These are phyloP conservation scores for Termitomyces heimii DNA, from an alignment of 768 basidiomycete species.

Conservation along the genomic window DNA sequence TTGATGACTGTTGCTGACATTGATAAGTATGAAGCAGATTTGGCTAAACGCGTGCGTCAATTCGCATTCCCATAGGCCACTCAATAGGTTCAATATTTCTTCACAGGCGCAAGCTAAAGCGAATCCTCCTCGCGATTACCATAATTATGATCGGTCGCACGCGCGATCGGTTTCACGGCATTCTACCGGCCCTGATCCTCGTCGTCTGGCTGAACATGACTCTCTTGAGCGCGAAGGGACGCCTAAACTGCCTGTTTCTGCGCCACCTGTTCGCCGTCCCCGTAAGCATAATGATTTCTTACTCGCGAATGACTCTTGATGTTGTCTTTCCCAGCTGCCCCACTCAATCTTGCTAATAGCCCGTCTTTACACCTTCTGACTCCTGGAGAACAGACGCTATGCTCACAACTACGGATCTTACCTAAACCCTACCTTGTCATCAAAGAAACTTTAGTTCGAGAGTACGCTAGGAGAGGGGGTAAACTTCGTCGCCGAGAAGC, in stretches of 20 bases:
- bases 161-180: constrained; percentile 45
- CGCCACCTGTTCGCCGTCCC: constrained; percentile 33
- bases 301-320: neutral
- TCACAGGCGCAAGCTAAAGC: constrained; percentile 58
- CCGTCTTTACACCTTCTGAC: constrained; percentile 88
- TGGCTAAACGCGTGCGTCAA: constrained; percentile 54
- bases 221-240: constrained; percentile 59
- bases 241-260: constrained; percentile 38
- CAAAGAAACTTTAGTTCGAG: constrained; percentile 91
- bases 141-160: constrained; percentile 44
- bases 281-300: constrained; percentile 25
- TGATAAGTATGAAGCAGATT: constrained; percentile 80
- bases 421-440: constrained; percentile 95
- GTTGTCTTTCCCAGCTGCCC: constrained; percentile 31
- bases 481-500: constrained; percentile 86
- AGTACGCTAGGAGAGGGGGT: constrained; percentile 86
- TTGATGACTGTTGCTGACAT: constrained; percentile 83
- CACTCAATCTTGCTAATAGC: constrained; percentile 88
- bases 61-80: neutral
- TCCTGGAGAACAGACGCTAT: constrained; percentile 80
- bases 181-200: constrained; percentile 49
- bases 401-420: constrained; percentile 83
- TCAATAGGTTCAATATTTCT: neutral
- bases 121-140: constrained; percentile 49
- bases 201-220: constrained; percentile 40